Percentiles rank a stretch among this genome's conserved stretches.
Evolutionary conservation across 139 green algal genomes (phyloP).

Genomic region (Chlamydomonas asymmetrica): DNA sequence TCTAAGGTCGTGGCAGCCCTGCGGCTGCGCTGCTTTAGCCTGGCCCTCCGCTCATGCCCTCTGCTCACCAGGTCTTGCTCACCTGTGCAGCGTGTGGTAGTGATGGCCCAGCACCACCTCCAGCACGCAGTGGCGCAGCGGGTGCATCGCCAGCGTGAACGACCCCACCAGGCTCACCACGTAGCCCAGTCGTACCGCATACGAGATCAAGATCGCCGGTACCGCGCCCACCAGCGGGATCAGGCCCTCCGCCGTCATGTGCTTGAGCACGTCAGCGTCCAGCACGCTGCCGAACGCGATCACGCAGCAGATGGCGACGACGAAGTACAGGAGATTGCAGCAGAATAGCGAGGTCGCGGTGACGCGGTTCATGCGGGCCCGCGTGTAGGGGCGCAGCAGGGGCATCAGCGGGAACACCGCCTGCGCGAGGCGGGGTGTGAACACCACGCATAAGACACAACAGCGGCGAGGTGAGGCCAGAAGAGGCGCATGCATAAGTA

Average conservation of each 20-base stretch:
- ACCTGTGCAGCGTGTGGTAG: neutral
- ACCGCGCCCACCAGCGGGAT: neutral
- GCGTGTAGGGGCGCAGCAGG: constrained; percentile 17
- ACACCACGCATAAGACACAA: neutral
- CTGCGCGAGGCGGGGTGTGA: neutral
- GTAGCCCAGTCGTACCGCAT: constrained; percentile 2
- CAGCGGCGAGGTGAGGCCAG: too few relatives aligned
- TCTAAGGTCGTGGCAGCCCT: too few relatives aligned
- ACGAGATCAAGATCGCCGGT: neutral
- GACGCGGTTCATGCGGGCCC: neutral
- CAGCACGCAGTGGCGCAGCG: constrained; percentile 10
- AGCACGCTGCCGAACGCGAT: constrained; percentile 5
- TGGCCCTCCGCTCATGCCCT: too few relatives aligned
- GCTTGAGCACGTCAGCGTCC: constrained; percentile 6
- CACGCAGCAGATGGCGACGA: constrained; percentile 6
- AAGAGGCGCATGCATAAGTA: too few relatives aligned
- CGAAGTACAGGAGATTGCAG: constrained; percentile 15
- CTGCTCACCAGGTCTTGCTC: too few relatives aligned
- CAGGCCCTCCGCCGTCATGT: constrained; percentile 1
- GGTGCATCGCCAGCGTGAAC: constrained; percentile 16
- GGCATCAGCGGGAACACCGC: neutral
- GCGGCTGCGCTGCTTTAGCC: too few relatives aligned
- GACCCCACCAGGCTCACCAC: constrained; percentile 11
- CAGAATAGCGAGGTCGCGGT: neutral
- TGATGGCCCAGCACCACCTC: constrained; percentile 15